phyloP scores from a whole-genome alignment of 805 yeast species.

The Kuraishia ogatae region DNA sequence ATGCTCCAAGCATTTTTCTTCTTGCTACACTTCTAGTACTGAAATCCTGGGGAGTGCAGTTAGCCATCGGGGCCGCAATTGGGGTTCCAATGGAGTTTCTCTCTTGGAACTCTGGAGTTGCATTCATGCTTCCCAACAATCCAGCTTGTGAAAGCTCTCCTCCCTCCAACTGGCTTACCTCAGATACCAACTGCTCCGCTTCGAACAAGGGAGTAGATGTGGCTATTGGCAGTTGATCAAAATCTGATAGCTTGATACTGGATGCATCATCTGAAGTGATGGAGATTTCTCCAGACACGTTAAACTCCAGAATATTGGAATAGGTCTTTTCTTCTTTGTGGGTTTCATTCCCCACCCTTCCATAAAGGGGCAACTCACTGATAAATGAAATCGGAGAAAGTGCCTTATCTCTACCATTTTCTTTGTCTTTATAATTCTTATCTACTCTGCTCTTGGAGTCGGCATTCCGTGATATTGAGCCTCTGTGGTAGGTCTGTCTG shows the following conservation, averaged over 20 bases:
- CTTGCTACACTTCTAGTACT: background rate
- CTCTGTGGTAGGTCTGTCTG: background rate
- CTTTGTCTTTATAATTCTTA: too few species aligned
- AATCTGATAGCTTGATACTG: background rate
- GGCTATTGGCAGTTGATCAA: background rate
- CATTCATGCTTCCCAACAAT: too few species aligned
- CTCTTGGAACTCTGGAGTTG: too few species aligned
- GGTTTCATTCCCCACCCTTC: background rate
- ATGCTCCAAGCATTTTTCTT: background rate
- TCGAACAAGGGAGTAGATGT: background rate
- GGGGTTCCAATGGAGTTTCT: too few species aligned
- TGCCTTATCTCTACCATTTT: background rate
- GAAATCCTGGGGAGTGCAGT: background rate
- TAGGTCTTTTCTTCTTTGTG: too few species aligned
- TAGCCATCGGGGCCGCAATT: too few species aligned
- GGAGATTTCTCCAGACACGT: background rate
- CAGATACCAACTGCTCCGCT: background rate
- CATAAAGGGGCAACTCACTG: background rate
- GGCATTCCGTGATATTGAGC: too few species aligned
- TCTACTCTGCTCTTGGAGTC: too few species aligned
- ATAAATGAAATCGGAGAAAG: background rate
- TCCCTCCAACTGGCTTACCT: too few species aligned
- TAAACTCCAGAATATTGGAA: background rate
- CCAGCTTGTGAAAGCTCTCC: background rate
- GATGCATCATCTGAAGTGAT: background rate